Evolutionary conservation across 371 early-diverging fungal species (phyloP).

Genomic region (Vittaforma corneae): DNA sequence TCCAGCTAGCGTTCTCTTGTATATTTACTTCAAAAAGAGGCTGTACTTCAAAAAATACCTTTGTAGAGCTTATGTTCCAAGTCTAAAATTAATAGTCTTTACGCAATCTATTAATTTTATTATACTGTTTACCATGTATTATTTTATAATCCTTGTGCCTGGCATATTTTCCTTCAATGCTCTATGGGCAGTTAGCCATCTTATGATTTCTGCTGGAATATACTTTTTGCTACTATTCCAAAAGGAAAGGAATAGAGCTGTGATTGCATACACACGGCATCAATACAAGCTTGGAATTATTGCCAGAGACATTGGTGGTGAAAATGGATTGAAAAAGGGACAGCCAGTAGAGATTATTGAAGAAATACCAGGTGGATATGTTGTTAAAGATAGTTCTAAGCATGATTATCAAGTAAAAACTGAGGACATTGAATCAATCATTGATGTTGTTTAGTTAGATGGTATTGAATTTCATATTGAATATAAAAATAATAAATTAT

Average conservation of each 20-base stretch:
- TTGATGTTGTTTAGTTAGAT: no score
- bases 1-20: background rate
- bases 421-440: no score
- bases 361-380: background rate
- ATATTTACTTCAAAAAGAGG: background rate
- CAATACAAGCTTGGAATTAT: background rate
- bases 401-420: no score
- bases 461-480: no score
- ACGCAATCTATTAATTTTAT: no score
- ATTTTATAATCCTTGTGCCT: background rate
- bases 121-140: no score
- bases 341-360: background rate
- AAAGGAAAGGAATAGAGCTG: background rate
- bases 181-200: background rate
- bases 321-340: background rate
- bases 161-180: background rate
- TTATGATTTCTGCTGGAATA: background rate
- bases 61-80: background rate
- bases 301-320: background rate
- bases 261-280: background rate
- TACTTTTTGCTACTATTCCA: background rate
- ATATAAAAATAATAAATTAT: no score
- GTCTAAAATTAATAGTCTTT: background rate
- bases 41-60: background rate
- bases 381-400: background rate